Evolutionary conservation across 1,139 yeast species (phyloP).

Genomic region (Lodderomyces parapsilosis): DNA sequence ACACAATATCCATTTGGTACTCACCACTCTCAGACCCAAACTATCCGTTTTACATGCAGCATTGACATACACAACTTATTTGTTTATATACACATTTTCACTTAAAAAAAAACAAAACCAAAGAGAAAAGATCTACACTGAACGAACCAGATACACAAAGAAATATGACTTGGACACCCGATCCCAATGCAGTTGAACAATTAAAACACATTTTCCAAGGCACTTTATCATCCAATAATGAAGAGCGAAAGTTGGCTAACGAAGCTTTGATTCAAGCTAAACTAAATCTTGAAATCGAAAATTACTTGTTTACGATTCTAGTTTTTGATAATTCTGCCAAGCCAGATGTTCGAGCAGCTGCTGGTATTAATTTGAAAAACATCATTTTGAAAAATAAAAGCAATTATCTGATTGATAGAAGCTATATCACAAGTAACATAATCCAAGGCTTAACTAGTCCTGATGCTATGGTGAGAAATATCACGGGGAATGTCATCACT

Average conservation of each 20-base stretch:
- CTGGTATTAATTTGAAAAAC: constrained; percentile 84
- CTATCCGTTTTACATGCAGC: too few relatives aligned
- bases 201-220: constrained; percentile 63
- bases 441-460: constrained; percentile 65
- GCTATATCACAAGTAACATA: constrained; percentile 61
- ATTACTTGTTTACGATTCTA: constrained; percentile 71
- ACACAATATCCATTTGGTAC: too few relatives aligned
- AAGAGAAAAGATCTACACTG: too few relatives aligned
- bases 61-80: too few relatives aligned
- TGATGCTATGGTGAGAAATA: constrained; percentile 69
- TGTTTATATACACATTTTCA: too few relatives aligned
- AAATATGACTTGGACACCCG: constrained; percentile 57
- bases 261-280: constrained; percentile 70
- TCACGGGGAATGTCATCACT: constrained; percentile 89
- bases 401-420: constrained; percentile 28
- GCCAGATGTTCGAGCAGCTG: constrained; percentile 76
- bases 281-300: constrained; percentile 70
- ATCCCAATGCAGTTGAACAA: constrained; percentile 59
- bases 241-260: constrained; percentile 58
- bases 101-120: too few relatives aligned
- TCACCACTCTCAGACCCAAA: too few relatives aligned
- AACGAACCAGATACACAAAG: too few relatives aligned
- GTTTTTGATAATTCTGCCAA: constrained; percentile 48
- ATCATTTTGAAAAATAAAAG: constrained; percentile 43
- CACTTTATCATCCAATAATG: constrained; percentile 58